These are phyloP conservation scores for Tylopilus rubrobrunneus DNA, from an alignment of 768 basidiomycete genomes.

Conservation along the genomic window DNA sequence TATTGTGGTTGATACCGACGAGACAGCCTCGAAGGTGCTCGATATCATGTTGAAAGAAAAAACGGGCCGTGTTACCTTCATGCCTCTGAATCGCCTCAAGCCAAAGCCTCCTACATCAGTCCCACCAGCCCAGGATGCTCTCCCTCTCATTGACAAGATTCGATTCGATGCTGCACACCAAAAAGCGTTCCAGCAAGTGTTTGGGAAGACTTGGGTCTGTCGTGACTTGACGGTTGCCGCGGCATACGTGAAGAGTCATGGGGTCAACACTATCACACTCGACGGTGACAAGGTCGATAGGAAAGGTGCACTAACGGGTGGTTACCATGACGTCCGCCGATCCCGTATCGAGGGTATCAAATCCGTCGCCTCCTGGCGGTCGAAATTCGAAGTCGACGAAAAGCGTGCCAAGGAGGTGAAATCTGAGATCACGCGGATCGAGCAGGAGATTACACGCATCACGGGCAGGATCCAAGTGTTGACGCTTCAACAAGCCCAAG, in stretches of 20 bases:
- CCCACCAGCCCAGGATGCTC: constrained; percentile 69
- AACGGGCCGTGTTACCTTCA: constrained; percentile 93
- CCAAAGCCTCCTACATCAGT: constrained; percentile 58
- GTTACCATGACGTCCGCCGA: constrained; percentile 88
- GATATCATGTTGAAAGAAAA: constrained; percentile 93
- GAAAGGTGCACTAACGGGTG: constrained; percentile 93
- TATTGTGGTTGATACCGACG: constrained; percentile 95
- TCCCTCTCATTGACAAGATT: constrained; percentile 81
- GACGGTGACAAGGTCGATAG: constrained; percentile 98
- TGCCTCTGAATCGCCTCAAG: constrained; percentile 94
- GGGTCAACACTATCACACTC: constrained; percentile 94
- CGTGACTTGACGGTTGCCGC: constrained; percentile 89
- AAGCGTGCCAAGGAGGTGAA: constrained; percentile 72
- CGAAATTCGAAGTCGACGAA: constrained; percentile 64
- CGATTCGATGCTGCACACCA: constrained; percentile 64
- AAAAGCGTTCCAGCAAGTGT: constrained; percentile 94
- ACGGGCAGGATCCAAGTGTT: constrained; percentile 71
- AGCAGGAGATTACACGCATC: constrained; percentile 81
- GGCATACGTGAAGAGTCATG: constrained; percentile 91
- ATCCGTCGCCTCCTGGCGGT: constrained; percentile 68
- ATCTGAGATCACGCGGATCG: constrained; percentile 58
- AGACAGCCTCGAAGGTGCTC: constrained; percentile 86
- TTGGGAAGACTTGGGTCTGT: constrained; percentile 96
- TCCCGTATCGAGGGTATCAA: constrained; percentile 89
- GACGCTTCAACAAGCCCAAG: constrained; percentile 66